These are phyloP conservation scores for Parathielavia hyrcaniae DNA, from an alignment of 495 filamentous ascomycete genomes.

Conservation along the genomic window DNA sequence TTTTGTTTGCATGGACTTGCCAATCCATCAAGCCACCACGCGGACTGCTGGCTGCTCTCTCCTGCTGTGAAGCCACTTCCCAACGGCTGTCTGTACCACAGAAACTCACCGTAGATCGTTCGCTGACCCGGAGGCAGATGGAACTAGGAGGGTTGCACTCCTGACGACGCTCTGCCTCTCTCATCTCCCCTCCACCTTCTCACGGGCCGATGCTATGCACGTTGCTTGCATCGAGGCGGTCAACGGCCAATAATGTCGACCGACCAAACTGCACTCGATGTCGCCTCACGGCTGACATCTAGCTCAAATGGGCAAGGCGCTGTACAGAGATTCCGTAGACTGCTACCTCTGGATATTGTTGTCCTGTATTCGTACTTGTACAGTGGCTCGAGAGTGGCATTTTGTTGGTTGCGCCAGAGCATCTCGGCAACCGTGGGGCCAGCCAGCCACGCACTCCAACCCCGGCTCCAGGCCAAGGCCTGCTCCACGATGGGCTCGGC, in stretches of 20 bases:
- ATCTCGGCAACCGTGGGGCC: slow-evolving; percentile 8
- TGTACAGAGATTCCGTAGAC: slow-evolving; percentile 6
- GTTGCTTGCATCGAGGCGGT: neutral
- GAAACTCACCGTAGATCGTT: slow-evolving; percentile 2
- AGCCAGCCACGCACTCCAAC: slow-evolving; percentile 12
- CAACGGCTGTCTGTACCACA: slow-evolving; percentile 1
- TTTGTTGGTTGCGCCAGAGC: neutral
- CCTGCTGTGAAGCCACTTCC: slow-evolving; percentile 8
- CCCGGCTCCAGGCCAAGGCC: neutral
- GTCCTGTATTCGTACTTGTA: too few relatives aligned
- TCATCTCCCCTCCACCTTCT: neutral
- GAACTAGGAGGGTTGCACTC: slow-evolving; percentile 12
- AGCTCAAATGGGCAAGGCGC: slow-evolving; percentile 7
- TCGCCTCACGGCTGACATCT: neutral
- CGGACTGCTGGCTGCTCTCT: neutral
- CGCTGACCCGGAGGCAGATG: neutral
- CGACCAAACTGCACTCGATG: neutral
- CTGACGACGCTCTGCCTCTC: slow-evolving; percentile 5
- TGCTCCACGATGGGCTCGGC: slow-evolving; percentile 7
- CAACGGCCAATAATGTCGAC: neutral
- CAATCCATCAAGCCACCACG: too few relatives aligned
- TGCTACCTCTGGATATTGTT: slow-evolving; percentile 7
- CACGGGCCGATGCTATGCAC: slow-evolving; percentile 3
- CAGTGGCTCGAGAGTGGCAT: neutral
- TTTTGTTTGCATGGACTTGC: too few relatives aligned